Evolutionary conservation across 2,329 filamentous ascomycete species (phyloP).

Genomic region (Monosporascus ibericus): DNA sequence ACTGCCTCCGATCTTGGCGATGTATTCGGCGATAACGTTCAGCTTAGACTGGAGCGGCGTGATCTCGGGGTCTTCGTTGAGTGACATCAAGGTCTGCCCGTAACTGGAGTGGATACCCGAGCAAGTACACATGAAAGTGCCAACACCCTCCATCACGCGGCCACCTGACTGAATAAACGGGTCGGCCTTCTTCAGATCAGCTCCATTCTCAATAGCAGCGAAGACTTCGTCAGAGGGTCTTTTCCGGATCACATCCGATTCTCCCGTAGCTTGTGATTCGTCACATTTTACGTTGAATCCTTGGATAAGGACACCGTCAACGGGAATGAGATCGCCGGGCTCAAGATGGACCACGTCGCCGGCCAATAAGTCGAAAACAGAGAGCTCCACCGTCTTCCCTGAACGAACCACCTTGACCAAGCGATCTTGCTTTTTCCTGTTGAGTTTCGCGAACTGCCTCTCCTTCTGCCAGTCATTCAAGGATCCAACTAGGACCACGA

Average conservation of each 20-base stretch:
- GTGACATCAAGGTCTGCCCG: conserved; percentile 67
- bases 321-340: conserved; percentile 67
- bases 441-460: conserved; percentile 70
- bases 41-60: conserved; percentile 73
- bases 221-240: conserved; percentile 61
- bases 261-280: conserved; percentile 72
- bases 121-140: conserved; percentile 68
- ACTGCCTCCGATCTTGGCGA: conserved; percentile 69
- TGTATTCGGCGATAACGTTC: conserved; percentile 69
- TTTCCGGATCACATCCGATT: conserved; percentile 71
- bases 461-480: conserved; percentile 79
- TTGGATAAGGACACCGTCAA: conserved; percentile 66
- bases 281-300: conserved; percentile 72
- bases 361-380: conserved; percentile 61
- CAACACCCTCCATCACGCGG: conserved; percentile 71
- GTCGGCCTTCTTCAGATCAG: conserved; percentile 66
- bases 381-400: conserved; percentile 63
- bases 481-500: conserved; percentile 71
- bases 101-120: conserved; percentile 69
- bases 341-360: conserved; percentile 70
- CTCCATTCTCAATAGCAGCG: conserved; percentile 60
- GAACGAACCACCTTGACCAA: conserved; percentile 66
- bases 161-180: conserved; percentile 81
- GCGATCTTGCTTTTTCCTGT: conserved; percentile 73
- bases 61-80: conserved; percentile 68